phyloP scores from a whole-genome alignment of 257 asterid species.

The Fraxinus anomala region DNA sequence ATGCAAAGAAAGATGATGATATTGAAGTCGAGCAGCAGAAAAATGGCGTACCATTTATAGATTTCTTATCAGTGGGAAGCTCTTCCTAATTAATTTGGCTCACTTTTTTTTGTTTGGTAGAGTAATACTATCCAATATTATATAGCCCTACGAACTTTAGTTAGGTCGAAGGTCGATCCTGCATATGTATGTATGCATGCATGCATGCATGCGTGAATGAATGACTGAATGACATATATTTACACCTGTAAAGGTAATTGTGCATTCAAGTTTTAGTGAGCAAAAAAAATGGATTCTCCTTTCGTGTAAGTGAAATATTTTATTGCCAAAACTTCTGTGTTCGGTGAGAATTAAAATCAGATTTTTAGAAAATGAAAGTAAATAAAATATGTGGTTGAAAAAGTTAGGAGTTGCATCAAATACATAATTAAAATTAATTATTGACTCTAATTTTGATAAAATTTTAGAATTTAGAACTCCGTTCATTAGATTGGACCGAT shows the following conservation, averaged over 20 bases:
- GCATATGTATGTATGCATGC: conserved; percentile 7
- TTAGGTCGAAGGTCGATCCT: not conserved
- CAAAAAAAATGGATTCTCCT: not conserved
- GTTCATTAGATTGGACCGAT: too few relatives aligned
- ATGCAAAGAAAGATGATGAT: conserved; percentile 43
- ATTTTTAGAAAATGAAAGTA: too few relatives aligned
- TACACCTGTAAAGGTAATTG: not conserved
- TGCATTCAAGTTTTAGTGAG: not conserved
- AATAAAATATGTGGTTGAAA: too few relatives aligned
- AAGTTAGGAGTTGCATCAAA: too few relatives aligned
- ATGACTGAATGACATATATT: not conserved
- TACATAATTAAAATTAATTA: too few relatives aligned
- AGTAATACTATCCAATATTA: not conserved
- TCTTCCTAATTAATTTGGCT: conserved; percentile 25
- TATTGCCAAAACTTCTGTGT: too few relatives aligned
- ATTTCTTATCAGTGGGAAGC: conserved; percentile 53
- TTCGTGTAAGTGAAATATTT: not conserved
- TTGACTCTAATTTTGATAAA: too few relatives aligned
- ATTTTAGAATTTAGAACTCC: too few relatives aligned
- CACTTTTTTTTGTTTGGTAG: not conserved
- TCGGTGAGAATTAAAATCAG: too few relatives aligned
- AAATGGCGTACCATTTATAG: conserved; percentile 39
- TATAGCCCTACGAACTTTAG: not conserved
- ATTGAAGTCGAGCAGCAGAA: conserved; percentile 57
- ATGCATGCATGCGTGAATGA: conserved; percentile 18